Base-by-base conservation (phyloP, 768 basidiomycete species). In the Suillus brevipes region DNA sequence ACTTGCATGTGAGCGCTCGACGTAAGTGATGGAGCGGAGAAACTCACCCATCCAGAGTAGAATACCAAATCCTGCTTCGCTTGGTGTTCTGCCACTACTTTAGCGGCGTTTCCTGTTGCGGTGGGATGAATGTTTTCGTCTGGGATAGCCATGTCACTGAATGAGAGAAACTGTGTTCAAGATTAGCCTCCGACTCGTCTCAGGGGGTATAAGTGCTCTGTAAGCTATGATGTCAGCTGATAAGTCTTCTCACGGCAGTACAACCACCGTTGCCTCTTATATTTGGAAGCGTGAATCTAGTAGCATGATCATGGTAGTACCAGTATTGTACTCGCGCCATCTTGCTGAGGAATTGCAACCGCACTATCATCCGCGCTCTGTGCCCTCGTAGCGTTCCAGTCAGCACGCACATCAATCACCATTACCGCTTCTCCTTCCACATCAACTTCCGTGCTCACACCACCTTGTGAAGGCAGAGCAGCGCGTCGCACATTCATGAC, bases 41-140 rank as follows among this genome's bases (percentile, higher is more conserved):
- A 28, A 69, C 82, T 37, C 64, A 85, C 86, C 86, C 87, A 88
- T 65, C 85, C 85, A 6, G 83, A 75, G 72, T 86, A 87, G 71
- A 89, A 87, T 2, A 87, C 77, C 13, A 91, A 72, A 1, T 85
- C 84, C 69, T 87, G 82, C 2, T 82, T 78, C 0, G 77, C 79
- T 65, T 83, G 75, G 69, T 88, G 89, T 65, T 80, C 70, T 20
- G 78, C 82, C 0, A 87, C 89, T 0, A 83, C 83, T 65, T 81
- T 66, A 1, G 78, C 80, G 0, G 89, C 89, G 6, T 65, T 71
- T 2, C 84, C 88, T 0, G 89, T 89, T 9, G 89, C 88, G 65
- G 78, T 75, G 1, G 88, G 86, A 68, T 82, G 80, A 38, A 89
- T 84, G n/a, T 84, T 69, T 68, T 73, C 80, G 75, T 88, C 85